Base-by-base conservation (phyloP, 108 stramenopile species). In the Schizochytrium sp. region DNA sequence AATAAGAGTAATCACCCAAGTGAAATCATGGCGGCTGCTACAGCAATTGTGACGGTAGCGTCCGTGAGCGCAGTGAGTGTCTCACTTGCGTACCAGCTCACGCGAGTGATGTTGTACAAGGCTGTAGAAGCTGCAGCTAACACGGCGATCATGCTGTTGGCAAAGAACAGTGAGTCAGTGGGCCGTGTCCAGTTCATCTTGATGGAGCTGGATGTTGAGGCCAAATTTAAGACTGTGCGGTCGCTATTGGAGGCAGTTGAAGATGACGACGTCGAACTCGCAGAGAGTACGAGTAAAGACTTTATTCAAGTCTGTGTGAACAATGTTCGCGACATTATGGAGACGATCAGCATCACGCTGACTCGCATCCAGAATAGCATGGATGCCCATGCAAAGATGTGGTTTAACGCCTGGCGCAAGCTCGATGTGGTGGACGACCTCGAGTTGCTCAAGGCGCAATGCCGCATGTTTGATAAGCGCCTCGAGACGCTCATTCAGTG, bases 51-150 rank as follows among this genome's bases (percentile, higher is more conserved):
- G 73, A 83, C 73, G 73, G 50, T 83, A 50, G 73, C 73, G 44
- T 47, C 49, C 49, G 50, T 83, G 73, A 83, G 73, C 73, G 61
- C 61, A 38, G 61, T 64, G 61, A 64, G 61, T 42, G 61, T 64
- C 17, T 83, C 73, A 5, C 73, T 83, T 28, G 73, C 73, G 73
- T 83, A 83, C 50, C 73, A 83, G 73, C 73, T 83, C 15, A 83
- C 73, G 10, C 73, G 73, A 4, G 73, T 83, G 10, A 83, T 83
- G 73, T 50, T 83, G 10, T 83, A 83, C 50, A 83, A 83, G 45
- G 73, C 50, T 8, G 73, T 53, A 12, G 73, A 83, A 19, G 46
- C 50, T 8, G 73, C 7, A 8, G 73, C 73, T 28, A 83, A 83
- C 45, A 53, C 73, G 19, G 73, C 73, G 13, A 83, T 83, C 73